Conservation (phyloP, 306 rosid genomes). For the Coriaria nepalensis region DNA sequence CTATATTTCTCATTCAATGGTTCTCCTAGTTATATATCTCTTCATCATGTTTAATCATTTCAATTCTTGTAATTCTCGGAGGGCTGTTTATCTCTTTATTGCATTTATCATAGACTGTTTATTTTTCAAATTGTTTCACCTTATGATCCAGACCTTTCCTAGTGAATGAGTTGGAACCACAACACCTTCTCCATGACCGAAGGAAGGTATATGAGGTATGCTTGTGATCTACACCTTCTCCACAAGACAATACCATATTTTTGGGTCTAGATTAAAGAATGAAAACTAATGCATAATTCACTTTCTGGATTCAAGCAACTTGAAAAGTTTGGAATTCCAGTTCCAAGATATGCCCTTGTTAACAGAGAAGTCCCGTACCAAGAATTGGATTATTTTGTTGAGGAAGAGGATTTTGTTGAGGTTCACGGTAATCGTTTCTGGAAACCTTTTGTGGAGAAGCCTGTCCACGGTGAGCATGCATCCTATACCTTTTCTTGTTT, state of each 20-base stretch:
- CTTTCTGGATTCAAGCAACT: conserved; percentile 55
- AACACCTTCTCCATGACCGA: conserved; percentile 93
- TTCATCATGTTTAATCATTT: too few species aligned
- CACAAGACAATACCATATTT: conserved; percentile 7
- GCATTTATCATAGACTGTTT: too few species aligned
- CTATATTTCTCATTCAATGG: too few species aligned
- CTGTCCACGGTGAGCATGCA: conserved; percentile 69
- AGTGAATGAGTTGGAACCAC: conserved; percentile 83
- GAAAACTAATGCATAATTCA: conserved; percentile 14
- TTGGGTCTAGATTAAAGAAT: conserved; percentile 9
- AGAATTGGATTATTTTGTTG: conserved; percentile 69
- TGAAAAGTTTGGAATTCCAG: conserved; percentile 65
- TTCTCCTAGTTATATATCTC: too few species aligned
- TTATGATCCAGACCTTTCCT: conserved; percentile 72
- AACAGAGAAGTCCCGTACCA: conserved; percentile 67
- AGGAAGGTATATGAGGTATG: conserved; percentile 89
- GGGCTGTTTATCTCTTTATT: too few species aligned
- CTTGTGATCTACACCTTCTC: conserved; percentile 8
- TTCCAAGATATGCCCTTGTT: conserved; percentile 95
- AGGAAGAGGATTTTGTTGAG: conserved; percentile 97
- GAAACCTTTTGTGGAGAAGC: conserved; percentile 99
- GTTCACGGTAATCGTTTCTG: conserved; percentile 73
- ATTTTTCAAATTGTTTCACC: too few species aligned
- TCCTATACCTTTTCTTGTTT: conserved; percentile 12
- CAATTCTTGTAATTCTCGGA: too few species aligned